phyloP scores from a whole-genome alignment of 2,329 filamentous ascomycete genomes.

The Calonectria hawksworthii region DNA sequence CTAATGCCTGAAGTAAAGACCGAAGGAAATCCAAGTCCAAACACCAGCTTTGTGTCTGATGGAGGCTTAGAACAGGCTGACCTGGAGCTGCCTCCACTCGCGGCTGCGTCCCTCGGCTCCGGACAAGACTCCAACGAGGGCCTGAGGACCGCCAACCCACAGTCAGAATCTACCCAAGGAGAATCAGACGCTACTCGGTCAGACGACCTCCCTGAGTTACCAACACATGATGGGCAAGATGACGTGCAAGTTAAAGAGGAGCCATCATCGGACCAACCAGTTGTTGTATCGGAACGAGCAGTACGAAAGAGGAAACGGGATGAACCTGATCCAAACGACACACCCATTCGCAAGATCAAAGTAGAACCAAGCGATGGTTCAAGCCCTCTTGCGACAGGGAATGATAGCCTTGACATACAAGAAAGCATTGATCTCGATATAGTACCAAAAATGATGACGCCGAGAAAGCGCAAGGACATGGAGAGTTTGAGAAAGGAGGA shows the following conservation, averaged over 20 bases:
- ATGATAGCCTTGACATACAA: conserved; percentile 53
- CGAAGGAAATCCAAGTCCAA: conserved; percentile 32
- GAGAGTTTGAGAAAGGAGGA: conserved; percentile 33
- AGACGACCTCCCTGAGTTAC: conserved; percentile 43
- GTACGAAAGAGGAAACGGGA: conserved; percentile 63
- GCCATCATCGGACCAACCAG: conserved; percentile 65
- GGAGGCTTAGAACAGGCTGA: conserved; percentile 45
- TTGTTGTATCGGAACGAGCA: conserved; percentile 65
- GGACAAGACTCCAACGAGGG: conserved; percentile 14
- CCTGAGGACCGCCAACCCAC: conserved; percentile 22
- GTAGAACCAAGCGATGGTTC: conserved; percentile 51
- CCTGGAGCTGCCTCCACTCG: conserved; percentile 45
- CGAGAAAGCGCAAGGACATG: conserved; percentile 51
- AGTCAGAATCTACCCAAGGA: conserved; percentile 49
- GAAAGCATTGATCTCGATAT: conserved; percentile 72
- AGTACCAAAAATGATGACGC: conserved; percentile 50
- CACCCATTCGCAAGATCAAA: conserved; percentile 56
- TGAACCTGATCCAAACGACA: conserved; percentile 39
- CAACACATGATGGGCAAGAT: conserved; percentile 9
- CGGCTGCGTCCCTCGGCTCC: conserved; percentile 36
- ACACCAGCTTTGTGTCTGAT: conserved; percentile 39
- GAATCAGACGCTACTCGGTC: conserved; percentile 41
- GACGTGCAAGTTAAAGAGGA: conserved; percentile 61
- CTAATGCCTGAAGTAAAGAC: conserved; percentile 23
- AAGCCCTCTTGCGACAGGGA: conserved; percentile 46